Conservation (phyloP, 202 grass and related monocot genomes). For the Elaeis oleifera region DNA sequence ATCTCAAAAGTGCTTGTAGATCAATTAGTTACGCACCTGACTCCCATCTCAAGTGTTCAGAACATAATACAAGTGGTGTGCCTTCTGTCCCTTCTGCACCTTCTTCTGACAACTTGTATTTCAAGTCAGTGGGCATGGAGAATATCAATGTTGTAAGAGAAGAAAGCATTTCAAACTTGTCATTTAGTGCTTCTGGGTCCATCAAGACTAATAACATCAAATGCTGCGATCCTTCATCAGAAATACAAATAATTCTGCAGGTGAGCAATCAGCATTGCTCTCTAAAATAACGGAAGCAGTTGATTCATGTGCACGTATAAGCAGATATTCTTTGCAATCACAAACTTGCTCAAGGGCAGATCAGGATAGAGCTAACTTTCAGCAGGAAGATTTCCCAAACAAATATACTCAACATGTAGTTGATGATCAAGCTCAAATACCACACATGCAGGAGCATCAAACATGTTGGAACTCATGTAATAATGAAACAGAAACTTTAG, state of each 20-base stretch:
- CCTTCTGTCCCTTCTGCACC: constrained; percentile 29
- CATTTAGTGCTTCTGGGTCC: constrained; percentile 20
- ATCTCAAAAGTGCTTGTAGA: constrained; percentile 20
- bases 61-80: constrained; percentile 22
- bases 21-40: constrained; percentile 18
- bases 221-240: constrained; percentile 8
- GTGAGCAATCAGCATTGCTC: constrained; percentile 21
- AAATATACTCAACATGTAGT: constrained; percentile 10
- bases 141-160: constrained; percentile 10
- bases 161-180: constrained; percentile 1
- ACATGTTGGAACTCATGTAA: constrained; percentile 25
- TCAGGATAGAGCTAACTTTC: constrained; percentile 20
- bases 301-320: constrained; percentile 2
- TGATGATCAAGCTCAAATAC: not conserved
- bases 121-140: constrained; percentile 7
- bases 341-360: constrained; percentile 22
- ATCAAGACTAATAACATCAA: constrained; percentile 15
- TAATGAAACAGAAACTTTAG: constrained; percentile 7
- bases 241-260: constrained; percentile 26
- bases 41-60: constrained; percentile 27
- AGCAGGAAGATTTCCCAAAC: constrained; percentile 10
- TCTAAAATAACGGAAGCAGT: too few relatives aligned
- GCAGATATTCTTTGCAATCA: constrained; percentile 4
- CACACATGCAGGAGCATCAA: constrained; percentile 19
- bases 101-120: constrained; percentile 17